These are phyloP conservation scores for Rhizoctonia solani DNA, from an alignment of 1,284 basidiomycete species.

Conservation along the genomic window DNA sequence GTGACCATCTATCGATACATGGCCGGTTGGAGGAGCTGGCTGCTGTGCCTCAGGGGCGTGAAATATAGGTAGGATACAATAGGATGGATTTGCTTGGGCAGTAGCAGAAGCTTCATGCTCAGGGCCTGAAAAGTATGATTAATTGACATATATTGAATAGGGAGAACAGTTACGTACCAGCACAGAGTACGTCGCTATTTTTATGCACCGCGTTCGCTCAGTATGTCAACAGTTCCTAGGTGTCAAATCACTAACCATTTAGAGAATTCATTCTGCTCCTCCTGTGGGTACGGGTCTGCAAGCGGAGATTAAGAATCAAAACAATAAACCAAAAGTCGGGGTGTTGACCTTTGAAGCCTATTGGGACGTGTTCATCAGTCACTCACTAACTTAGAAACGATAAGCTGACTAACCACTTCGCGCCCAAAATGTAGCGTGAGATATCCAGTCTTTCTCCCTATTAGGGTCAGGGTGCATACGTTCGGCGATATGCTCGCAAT, in stretches of 20 bases:
- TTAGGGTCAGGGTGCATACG: conserved; percentile 53
- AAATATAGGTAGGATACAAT: conserved; percentile 59
- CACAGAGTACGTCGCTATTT: conserved; percentile 58
- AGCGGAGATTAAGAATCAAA: neutral
- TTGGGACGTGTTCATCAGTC: neutral
- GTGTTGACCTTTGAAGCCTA: conserved; percentile 35
- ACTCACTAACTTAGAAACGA: neutral
- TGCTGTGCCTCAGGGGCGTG: conserved; percentile 50
- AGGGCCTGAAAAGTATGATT: conserved; percentile 46
- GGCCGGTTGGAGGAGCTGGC: conserved; percentile 48
- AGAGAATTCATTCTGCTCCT: conserved; percentile 55
- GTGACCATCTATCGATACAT: conserved; percentile 62
- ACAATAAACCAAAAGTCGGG: neutral
- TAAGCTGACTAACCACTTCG: conserved; percentile 42
- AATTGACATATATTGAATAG: neutral
- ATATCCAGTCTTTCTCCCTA: conserved; percentile 57
- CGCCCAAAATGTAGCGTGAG: conserved; percentile 61
- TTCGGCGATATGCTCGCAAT: conserved; percentile 53
- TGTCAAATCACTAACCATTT: conserved; percentile 54
- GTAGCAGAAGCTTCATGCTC: conserved; percentile 54
- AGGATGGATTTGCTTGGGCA: conserved; percentile 54
- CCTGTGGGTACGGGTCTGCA: conserved; percentile 38
- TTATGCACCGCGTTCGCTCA: neutral
- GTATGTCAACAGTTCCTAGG: neutral
- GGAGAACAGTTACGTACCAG: conserved; percentile 45